These are phyloP conservation scores for Pestalotiopsis sp. DNA, from an alignment of 2,329 filamentous ascomycete genomes.

Conservation along the genomic window DNA sequence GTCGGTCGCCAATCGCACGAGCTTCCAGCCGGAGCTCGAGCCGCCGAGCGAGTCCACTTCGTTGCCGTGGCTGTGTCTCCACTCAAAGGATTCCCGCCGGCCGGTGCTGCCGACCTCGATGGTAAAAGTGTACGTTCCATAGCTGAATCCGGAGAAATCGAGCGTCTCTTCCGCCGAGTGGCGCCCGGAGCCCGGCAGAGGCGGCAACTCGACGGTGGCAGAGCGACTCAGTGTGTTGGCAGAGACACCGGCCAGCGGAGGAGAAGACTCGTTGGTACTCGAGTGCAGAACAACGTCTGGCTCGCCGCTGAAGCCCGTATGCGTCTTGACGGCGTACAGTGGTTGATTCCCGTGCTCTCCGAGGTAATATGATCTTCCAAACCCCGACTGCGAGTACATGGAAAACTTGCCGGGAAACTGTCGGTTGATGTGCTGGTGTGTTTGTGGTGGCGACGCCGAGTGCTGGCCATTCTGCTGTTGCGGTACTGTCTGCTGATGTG, in stretches of 20 bases:
- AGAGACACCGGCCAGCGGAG: conserved; percentile 20
- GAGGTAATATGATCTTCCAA: conserved; percentile 20
- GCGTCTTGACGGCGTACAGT: conserved; percentile 22
- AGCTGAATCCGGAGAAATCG: background rate
- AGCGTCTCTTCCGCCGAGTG: background rate
- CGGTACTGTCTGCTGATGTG: background rate
- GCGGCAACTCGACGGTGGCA: conserved; percentile 8
- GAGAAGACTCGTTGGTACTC: conserved; percentile 18
- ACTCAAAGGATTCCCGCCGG: conserved; percentile 27
- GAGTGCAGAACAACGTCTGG: conserved; percentile 21
- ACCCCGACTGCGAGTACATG: background rate
- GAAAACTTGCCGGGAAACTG: conserved; percentile 7
- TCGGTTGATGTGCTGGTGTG: background rate
- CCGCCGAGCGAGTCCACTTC: conserved; percentile 21
- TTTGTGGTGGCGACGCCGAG: background rate
- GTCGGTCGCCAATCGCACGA: conserved; percentile 21
- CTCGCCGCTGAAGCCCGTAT: conserved; percentile 20
- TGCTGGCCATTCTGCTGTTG: background rate
- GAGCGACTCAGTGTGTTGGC: background rate
- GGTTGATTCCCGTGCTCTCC: conserved; percentile 21
- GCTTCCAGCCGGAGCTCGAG: conserved; percentile 24
- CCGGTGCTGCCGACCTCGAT: conserved; percentile 20
- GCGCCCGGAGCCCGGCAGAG: background rate
- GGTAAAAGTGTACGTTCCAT: conserved; percentile 16
- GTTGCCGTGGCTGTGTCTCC: conserved; percentile 23